Evolutionary conservation across 2,329 filamentous ascomycete species (phyloP).

Genomic region (Aspergillus brunneoviolaceus): DNA sequence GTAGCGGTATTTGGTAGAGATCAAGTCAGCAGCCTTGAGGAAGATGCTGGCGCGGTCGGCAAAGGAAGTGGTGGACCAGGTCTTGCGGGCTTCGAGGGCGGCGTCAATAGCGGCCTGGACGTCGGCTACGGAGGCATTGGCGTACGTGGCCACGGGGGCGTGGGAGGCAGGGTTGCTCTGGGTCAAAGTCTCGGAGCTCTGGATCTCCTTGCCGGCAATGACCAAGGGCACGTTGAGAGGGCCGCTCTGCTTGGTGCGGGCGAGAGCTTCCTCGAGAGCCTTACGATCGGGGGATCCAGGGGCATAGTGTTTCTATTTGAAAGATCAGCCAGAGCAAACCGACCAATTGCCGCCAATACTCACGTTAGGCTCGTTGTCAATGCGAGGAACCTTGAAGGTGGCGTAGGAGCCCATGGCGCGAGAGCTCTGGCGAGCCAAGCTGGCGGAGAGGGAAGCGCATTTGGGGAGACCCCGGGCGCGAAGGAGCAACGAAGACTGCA

Average conservation of each 20-base stretch:
- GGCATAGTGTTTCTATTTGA: conserved; percentile 76
- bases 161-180: conserved; percentile 86
- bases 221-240: conserved; percentile 79
- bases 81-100: conserved; percentile 78
- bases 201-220: conserved; percentile 71
- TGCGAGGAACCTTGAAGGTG: conserved; percentile 80
- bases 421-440: conserved; percentile 20
- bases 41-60: conserved; percentile 89
- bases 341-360: conserved; percentile 37
- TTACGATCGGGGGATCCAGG: conserved; percentile 79
- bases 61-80: conserved; percentile 85
- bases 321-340: not conserved
- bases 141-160: conserved; percentile 76
- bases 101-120: conserved; percentile 78
- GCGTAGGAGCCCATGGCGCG: conserved; percentile 62
- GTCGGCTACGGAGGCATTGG: conserved; percentile 73
- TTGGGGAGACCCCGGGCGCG: conserved; percentile 27
- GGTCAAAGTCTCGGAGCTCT: conserved; percentile 40
- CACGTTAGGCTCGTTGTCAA: conserved; percentile 95
- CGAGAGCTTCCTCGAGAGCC: conserved; percentile 71
- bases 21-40: conserved; percentile 90
- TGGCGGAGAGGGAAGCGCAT: conserved; percentile 19
- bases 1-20: conserved; percentile 90
- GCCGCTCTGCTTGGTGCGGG: conserved; percentile 65
- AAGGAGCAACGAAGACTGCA: conserved; percentile 31